Evolutionary conservation across 2,329 filamentous ascomycete species (phyloP).

Genomic region (Cercospora sp.): DNA sequence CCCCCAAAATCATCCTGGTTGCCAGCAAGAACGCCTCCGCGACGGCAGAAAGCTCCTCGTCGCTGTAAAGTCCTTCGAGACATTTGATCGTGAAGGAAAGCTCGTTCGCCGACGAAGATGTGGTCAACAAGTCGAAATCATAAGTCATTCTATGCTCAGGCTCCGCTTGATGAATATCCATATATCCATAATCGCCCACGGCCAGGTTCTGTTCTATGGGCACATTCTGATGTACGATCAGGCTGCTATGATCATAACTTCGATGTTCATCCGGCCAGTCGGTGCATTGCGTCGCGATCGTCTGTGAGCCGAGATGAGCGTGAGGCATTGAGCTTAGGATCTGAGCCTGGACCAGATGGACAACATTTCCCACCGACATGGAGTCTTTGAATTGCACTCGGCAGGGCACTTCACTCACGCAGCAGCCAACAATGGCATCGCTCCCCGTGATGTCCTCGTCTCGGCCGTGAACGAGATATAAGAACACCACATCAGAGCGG

Average conservation of each 20-base stretch:
- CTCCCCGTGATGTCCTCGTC: not conserved
- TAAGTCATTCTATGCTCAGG: not conserved
- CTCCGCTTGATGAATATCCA: not conserved
- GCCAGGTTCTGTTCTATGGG: not conserved
- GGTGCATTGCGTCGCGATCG: not conserved
- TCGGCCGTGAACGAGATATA: not conserved
- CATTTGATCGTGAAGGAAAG: not conserved
- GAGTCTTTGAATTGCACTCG: not conserved
- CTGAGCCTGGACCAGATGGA: not conserved
- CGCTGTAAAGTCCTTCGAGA: not conserved
- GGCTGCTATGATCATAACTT: not conserved
- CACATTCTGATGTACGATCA: not conserved
- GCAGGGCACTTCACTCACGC: not conserved
- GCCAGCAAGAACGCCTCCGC: not conserved
- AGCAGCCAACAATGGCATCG: not conserved
- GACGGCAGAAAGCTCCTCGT: not conserved
- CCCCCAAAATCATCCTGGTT: not conserved
- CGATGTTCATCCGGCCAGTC: not conserved
- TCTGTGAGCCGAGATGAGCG: not conserved
- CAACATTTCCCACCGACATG: not conserved
- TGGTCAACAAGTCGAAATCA: not conserved
- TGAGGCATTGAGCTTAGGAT: not conserved
- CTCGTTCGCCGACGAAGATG: not conserved
- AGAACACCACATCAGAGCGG: not conserved
- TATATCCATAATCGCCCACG: not conserved